These are phyloP conservation scores for Starmerella bombi DNA, from an alignment of 805 yeast genomes.

Conservation along the genomic window DNA sequence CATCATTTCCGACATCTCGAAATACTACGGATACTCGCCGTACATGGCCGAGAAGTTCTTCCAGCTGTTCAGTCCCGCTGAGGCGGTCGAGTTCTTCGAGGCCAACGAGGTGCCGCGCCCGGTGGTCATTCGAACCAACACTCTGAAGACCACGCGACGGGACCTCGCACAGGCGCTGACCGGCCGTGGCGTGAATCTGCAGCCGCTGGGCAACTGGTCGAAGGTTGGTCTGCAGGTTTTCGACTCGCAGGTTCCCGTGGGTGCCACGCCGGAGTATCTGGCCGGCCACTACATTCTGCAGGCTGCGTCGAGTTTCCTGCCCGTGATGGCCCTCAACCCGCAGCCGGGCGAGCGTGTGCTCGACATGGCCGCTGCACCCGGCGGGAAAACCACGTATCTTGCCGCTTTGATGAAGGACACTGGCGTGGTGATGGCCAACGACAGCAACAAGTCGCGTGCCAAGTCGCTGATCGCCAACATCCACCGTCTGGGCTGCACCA, in stretches of 20 bases:
- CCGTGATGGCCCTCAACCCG: slow-evolving; percentile 97
- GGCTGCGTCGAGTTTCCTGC: slow-evolving; percentile 96
- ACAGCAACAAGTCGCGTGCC: slow-evolving; percentile 90
- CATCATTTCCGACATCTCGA: slow-evolving; percentile 72
- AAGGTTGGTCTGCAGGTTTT: slow-evolving; percentile 95
- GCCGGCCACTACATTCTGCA: slow-evolving; percentile 96
- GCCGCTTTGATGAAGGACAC: slow-evolving; percentile 97
- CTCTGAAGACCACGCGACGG: slow-evolving; percentile 85
- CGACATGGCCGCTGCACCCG: slow-evolving; percentile 99
- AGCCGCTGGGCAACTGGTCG: slow-evolving; percentile 96
- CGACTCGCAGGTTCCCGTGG: slow-evolving; percentile 98
- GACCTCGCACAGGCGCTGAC: slow-evolving; percentile 90
- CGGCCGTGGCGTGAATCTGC: slow-evolving; percentile 92
- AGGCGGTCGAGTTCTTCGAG: slow-evolving; percentile 96
- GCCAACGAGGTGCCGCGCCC: slow-evolving; percentile 97
- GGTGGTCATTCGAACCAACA: slow-evolving; percentile 93
- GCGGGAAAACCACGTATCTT: slow-evolving; percentile 93
- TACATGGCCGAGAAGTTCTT: slow-evolving; percentile 89
- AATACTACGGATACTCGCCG: slow-evolving; percentile 85
- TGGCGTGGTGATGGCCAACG: slow-evolving; percentile 94
- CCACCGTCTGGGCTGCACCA: slow-evolving; percentile 91
- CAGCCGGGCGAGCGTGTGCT: slow-evolving; percentile 88
- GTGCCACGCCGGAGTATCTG: slow-evolving; percentile 97
- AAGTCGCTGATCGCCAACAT: slow-evolving; percentile 93
- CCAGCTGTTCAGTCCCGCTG: slow-evolving; percentile 82